A percentile compares a stretch with the other conserved stretches of the same genome.
phyloP scores from a whole-genome alignment of 768 basidiomycete genomes.

The Asterophora parasitica region DNA sequence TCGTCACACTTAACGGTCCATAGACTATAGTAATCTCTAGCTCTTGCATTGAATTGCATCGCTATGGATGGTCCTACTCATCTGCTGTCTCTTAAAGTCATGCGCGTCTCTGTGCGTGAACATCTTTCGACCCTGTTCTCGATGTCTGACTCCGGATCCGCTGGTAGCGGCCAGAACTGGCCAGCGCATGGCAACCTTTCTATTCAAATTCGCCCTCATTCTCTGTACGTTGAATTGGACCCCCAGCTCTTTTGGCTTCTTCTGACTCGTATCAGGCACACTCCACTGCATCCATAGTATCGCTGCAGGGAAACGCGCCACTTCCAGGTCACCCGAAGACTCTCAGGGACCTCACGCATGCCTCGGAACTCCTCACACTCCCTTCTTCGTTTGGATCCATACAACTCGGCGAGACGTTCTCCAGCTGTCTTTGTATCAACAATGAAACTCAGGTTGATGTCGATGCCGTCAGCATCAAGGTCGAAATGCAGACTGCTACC shows the following conservation, averaged over 20 bases:
- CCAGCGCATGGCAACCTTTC: constrained; percentile 80
- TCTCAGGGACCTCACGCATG: constrained; percentile 73
- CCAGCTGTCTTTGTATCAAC: constrained; percentile 76
- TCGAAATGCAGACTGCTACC: constrained; percentile 84
- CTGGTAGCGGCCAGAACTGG: constrained; percentile 64
- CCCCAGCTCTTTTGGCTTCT: background rate
- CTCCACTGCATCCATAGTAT: constrained; percentile 72
- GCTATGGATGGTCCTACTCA: constrained; percentile 56
- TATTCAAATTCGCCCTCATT: constrained; percentile 81
- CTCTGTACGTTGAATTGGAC: constrained; percentile 40
- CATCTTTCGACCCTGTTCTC: background rate
- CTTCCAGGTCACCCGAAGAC: constrained; percentile 79
- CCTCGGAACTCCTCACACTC: constrained; percentile 74
- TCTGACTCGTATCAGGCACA: constrained; percentile 39
- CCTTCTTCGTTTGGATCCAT: constrained; percentile 83
- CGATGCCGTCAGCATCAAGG: constrained; percentile 56
- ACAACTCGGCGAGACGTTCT: constrained; percentile 87
- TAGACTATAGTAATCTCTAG: too few relatives aligned
- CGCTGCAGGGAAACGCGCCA: constrained; percentile 68
- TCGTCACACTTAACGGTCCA: constrained; percentile 5
- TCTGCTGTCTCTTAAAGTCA: constrained; percentile 76
- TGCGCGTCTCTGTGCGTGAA: constrained; percentile 77
- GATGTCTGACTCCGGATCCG: constrained; percentile 11
- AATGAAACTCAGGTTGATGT: constrained; percentile 68
- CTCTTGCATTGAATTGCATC: background rate